Conservation (phyloP, 768 basidiomycete species). For the Calvatia gigantea region DNA sequence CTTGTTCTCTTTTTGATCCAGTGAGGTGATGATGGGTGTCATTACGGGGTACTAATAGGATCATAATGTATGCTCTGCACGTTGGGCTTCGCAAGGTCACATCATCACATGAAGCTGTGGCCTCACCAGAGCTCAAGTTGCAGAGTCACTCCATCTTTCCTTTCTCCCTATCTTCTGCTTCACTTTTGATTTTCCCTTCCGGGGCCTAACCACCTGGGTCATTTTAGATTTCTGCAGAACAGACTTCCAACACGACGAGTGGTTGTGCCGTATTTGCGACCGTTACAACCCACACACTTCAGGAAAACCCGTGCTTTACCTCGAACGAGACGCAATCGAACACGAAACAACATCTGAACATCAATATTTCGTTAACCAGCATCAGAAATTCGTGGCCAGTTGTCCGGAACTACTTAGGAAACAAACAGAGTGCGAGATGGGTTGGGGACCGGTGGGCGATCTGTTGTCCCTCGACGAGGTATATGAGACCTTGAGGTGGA, state of each 20-base stretch:
- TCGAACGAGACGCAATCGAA: background rate
- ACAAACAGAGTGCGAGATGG: background rate
- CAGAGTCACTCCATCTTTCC: background rate
- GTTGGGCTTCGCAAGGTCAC: constrained; percentile 1
- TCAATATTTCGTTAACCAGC: background rate
- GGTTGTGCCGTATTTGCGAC: constrained; percentile 7
- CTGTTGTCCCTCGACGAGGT: background rate
- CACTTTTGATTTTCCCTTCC: background rate
- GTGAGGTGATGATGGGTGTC: background rate
- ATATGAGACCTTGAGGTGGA: background rate
- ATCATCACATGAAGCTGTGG: constrained; percentile 2
- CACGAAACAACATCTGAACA: constrained; percentile 1
- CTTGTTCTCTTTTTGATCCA: background rate
- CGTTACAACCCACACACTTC: background rate
- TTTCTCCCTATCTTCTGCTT: background rate
- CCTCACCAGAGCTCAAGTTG: background rate
- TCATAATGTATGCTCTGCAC: background rate
- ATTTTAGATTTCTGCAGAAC: constrained; percentile 1
- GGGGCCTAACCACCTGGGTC: background rate
- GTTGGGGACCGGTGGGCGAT: background rate
- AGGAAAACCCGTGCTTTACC: background rate
- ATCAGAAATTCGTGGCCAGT: background rate
- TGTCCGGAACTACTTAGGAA: background rate
- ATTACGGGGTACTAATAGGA: background rate
- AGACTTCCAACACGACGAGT: constrained; percentile 8